phyloP scores from a whole-genome alignment of 441 rosid genomes.

The Eruca vesicaria region DNA sequence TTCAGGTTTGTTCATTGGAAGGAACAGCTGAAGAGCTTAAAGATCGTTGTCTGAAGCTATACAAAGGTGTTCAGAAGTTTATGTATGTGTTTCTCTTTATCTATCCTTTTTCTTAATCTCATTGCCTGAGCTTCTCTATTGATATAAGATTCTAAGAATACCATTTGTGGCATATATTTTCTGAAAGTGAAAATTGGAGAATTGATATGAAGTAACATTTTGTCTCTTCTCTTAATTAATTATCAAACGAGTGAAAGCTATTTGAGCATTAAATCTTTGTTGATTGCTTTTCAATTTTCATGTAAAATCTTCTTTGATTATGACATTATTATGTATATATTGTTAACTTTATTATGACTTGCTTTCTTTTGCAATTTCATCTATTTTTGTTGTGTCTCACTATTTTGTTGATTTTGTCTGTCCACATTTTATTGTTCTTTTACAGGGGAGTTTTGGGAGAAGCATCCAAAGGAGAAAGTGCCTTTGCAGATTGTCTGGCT shows the following conservation, averaged over 20 bases:
- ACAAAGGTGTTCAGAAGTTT: conserved; percentile 61
- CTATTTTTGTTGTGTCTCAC: background rate
- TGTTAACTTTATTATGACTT: too few species aligned
- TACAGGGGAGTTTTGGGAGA: conserved; percentile 72
- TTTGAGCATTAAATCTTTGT: background rate
- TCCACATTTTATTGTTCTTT: conserved; percentile 1
- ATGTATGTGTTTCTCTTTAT: conserved; percentile 16
- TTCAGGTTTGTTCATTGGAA: conserved; percentile 59
- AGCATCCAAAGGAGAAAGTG: conserved; percentile 58
- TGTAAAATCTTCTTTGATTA: background rate
- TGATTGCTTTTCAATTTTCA: background rate
- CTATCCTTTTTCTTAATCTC: background rate
- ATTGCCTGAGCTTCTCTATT: background rate
- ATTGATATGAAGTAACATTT: background rate
- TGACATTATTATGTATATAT: too few species aligned
- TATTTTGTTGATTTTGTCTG: background rate
- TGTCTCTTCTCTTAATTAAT: conserved; percentile 7
- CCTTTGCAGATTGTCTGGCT: conserved; percentile 54
- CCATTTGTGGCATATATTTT: background rate
- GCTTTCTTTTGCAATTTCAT: background rate
- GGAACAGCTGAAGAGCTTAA: conserved; percentile 64
- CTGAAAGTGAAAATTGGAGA: conserved; percentile 4
- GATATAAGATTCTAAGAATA: background rate
- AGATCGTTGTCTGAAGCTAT: conserved; percentile 71
- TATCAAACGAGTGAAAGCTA: background rate